Evolutionary conservation across 768 basidiomycete species (phyloP).

Genomic region (Phaeotremella skinneri): DNA sequence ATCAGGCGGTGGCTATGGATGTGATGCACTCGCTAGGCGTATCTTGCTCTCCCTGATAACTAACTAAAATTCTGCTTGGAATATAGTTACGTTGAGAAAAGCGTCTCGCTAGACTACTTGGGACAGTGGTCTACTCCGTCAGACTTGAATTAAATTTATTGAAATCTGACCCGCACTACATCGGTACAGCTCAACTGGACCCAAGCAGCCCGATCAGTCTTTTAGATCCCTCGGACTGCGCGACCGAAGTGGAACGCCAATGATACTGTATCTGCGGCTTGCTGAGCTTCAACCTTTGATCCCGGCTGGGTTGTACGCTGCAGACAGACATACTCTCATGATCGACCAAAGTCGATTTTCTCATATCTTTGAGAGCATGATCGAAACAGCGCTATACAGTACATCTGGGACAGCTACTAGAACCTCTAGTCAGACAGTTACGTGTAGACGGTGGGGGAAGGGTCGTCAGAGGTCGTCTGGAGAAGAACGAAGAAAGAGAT

Average conservation of each 20-base stretch:
- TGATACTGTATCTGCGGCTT: neutral
- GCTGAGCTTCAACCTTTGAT: neutral
- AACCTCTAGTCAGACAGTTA: neutral
- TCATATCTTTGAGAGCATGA: neutral
- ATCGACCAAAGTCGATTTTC: neutral
- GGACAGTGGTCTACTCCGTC: constrained; percentile 7
- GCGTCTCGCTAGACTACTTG: neutral
- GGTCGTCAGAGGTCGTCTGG: neutral
- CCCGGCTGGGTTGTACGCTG: neutral
- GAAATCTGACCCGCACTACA: neutral
- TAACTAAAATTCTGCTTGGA: too few species aligned
- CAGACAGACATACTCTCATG: neutral
- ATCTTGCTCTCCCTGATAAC: too few species aligned
- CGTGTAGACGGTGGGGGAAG: neutral
- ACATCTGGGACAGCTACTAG: neutral
- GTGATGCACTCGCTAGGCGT: too few species aligned
- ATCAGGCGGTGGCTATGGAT: too few species aligned
- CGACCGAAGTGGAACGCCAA: neutral
- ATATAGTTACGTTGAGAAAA: too few species aligned
- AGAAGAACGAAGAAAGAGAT: neutral
- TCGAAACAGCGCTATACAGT: neutral
- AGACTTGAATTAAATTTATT: neutral
- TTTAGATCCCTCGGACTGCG: neutral
- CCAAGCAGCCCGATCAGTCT: neutral
- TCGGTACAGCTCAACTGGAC: neutral